phyloP scores from a whole-genome alignment of 768 basidiomycete genomes.

The Suillus cothurnatus region DNA sequence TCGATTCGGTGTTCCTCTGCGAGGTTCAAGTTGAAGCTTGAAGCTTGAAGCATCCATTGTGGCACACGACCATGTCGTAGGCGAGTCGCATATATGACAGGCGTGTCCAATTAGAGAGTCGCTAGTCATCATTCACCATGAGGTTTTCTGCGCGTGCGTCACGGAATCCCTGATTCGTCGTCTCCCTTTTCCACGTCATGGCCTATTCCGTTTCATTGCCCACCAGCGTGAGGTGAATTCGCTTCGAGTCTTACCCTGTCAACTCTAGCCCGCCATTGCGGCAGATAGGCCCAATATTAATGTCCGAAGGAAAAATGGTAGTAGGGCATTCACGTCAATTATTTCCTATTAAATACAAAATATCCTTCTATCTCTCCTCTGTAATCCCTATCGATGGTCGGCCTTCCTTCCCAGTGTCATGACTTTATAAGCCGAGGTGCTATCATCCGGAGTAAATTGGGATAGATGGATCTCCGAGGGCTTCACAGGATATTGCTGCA shows the following conservation, averaged over 20 bases:
- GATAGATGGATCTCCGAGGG: slow-evolving; percentile 6
- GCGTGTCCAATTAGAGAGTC: neutral
- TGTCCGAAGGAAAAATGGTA: neutral
- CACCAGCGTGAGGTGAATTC: neutral
- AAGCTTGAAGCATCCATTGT: too few relatives aligned
- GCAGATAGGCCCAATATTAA: neutral
- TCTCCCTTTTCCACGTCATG: neutral
- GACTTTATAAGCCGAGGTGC: neutral
- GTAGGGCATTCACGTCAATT: neutral
- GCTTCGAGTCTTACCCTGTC: neutral
- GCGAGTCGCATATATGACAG: neutral
- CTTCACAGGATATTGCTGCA: neutral
- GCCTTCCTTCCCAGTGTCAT: neutral
- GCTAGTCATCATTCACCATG: neutral
- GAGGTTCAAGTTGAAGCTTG: neutral
- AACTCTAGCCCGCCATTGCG: neutral
- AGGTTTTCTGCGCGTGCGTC: neutral
- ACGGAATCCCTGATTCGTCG: neutral
- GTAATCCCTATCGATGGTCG: neutral
- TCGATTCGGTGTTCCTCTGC: neutral
- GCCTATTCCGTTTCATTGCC: neutral
- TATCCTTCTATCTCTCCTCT: neutral
- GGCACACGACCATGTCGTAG: neutral
- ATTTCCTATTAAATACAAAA: neutral
- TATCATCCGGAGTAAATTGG: neutral